Conservation (phyloP, 2,329 filamentous ascomycete species). For the Nemania sp. region DNA sequence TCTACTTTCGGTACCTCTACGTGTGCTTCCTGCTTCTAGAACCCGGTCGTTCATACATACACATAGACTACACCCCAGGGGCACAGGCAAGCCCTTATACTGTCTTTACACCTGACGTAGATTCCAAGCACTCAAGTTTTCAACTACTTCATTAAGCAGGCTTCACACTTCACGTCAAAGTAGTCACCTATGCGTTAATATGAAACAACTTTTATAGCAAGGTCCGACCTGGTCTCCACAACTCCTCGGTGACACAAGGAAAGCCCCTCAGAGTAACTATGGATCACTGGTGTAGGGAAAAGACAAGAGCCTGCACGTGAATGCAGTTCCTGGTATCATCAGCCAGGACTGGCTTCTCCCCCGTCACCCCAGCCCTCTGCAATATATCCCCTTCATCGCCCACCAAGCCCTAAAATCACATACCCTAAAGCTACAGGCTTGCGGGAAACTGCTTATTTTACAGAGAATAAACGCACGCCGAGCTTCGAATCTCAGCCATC, state of each 20-base stretch:
- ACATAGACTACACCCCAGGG: too few species aligned
- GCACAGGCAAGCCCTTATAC: too few species aligned
- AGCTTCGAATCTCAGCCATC: slow-evolving; percentile 19
- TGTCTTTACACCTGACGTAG: too few species aligned
- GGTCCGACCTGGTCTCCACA: slow-evolving; percentile 27
- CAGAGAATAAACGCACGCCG: slow-evolving; percentile 33
- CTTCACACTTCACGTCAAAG: too few species aligned
- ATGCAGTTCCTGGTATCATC: slow-evolving; percentile 1
- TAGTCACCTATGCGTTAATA: slow-evolving; percentile 22
- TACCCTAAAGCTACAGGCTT: slow-evolving; percentile 19
- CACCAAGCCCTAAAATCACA: slow-evolving; percentile 7
- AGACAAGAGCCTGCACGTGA: slow-evolving; percentile 6
- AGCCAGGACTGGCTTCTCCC: slow-evolving; percentile 7
- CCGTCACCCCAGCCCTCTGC: slow-evolving; percentile 5
- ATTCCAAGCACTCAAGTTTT: too few species aligned
- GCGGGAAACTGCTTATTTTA: slow-evolving; percentile 33
- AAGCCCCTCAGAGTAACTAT: slow-evolving; percentile 12
- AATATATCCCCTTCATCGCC: slow-evolving; percentile 11
- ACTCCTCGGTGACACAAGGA: slow-evolving; percentile 25
- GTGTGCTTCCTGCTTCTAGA: too few species aligned
- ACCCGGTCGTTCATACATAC: too few species aligned
- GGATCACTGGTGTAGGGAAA: slow-evolving; percentile 19
- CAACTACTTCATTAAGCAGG: too few species aligned
- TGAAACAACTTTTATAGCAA: slow-evolving; percentile 37
- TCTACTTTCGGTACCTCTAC: too few species aligned